Conservation (phyloP, 805 yeast genomes). For the Zygotorulaspora florentina region DNA sequence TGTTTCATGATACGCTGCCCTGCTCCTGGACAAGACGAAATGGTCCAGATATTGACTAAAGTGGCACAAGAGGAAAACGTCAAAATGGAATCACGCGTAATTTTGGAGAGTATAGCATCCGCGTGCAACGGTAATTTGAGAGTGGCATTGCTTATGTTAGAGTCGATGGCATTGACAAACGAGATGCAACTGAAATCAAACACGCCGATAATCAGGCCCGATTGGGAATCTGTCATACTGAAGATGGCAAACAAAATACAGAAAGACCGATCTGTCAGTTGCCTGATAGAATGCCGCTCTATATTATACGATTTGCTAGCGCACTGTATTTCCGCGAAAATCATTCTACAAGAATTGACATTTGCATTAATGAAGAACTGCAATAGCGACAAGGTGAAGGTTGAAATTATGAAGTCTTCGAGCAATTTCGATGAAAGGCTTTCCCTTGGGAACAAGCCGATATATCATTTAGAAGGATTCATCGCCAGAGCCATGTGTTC, state of each 20-base stretch:
- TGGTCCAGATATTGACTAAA: constrained; percentile 47
- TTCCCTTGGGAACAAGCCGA: constrained; percentile 79
- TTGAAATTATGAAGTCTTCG: constrained; percentile 53
- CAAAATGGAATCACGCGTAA: constrained; percentile 38
- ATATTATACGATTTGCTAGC: constrained; percentile 78
- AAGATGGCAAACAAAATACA: constrained; percentile 58
- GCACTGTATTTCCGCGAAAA: constrained; percentile 88
- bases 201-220: constrained; percentile 63
- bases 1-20: constrained; percentile 84
- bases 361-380: constrained; percentile 41
- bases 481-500: constrained; percentile 83
- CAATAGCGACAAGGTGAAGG: constrained; percentile 33
- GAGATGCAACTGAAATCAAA: constrained; percentile 43
- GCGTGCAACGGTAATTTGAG: constrained; percentile 70
- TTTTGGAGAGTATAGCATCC: constrained; percentile 50
- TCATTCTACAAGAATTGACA: constrained; percentile 63
- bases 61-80: constrained; percentile 57
- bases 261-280: constrained; percentile 59
- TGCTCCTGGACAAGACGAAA: constrained; percentile 65
- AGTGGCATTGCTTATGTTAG: constrained; percentile 70
- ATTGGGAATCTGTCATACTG: constrained; percentile 82
- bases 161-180: constrained; percentile 71
- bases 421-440: constrained; percentile 80
- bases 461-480: constrained; percentile 93
- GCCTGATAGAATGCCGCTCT: constrained; percentile 53